Conservation (phyloP, 1,139 yeast genomes). For the Pichia cactophila region DNA sequence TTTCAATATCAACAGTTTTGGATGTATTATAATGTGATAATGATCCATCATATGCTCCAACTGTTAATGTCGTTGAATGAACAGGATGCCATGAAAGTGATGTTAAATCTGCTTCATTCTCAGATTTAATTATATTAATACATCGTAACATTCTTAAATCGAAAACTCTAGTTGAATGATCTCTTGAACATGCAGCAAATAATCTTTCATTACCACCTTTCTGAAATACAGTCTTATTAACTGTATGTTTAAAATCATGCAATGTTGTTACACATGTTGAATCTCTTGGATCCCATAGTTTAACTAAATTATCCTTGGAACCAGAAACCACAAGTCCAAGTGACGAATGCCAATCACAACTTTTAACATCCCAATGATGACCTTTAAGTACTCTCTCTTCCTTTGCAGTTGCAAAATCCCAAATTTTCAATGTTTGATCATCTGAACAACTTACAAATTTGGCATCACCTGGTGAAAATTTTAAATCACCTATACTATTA, state of each 20-base stretch:
- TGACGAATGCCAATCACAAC: slow-evolving; percentile 94
- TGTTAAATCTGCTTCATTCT: slow-evolving; percentile 78
- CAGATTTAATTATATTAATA: slow-evolving; percentile 55
- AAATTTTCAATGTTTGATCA: slow-evolving; percentile 79
- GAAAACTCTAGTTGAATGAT: slow-evolving; percentile 78
- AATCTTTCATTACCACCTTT: slow-evolving; percentile 52
- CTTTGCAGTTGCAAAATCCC: slow-evolving; percentile 88
- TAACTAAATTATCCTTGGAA: slow-evolving; percentile 87
- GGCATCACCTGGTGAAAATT: slow-evolving; percentile 84
- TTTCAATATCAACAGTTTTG: slow-evolving; percentile 29
- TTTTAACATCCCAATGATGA: slow-evolving; percentile 98
- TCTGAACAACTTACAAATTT: slow-evolving; percentile 90
- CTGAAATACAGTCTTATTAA: slow-evolving; percentile 77
- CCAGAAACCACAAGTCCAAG: slow-evolving; percentile 81
- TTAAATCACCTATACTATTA: slow-evolving; percentile 77
- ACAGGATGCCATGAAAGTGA: slow-evolving; percentile 90
- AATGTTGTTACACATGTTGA: slow-evolving; percentile 69
- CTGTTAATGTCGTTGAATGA: slow-evolving; percentile 69
- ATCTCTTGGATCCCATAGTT: slow-evolving; percentile 92
- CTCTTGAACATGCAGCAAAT: slow-evolving; percentile 82
- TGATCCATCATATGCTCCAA: slow-evolving; percentile 88
- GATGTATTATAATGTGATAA: slow-evolving; percentile 69
- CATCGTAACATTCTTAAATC: slow-evolving; percentile 84
- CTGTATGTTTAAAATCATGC: slow-evolving; percentile 91
- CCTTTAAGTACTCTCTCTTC: slow-evolving; percentile 80